Base-by-base conservation (phyloP, 2,329 filamentous ascomycete genomes). In the Lasiodiplodia hormozganensis region DNA sequence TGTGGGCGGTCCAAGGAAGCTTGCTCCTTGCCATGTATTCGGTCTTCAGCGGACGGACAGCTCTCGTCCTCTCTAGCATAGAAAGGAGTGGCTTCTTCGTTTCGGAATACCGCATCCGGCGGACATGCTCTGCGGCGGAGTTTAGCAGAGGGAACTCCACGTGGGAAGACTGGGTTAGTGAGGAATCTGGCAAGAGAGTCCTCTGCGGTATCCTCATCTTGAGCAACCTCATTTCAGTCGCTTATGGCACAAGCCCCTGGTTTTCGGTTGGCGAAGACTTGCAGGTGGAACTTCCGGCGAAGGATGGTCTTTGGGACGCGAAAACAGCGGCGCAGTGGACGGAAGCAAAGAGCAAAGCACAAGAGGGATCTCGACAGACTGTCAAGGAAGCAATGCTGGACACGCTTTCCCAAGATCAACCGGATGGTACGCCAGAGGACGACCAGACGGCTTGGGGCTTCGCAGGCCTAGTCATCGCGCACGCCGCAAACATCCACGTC, bases 401-500 rank as follows among this genome's bases (percentile, higher is more conserved):
- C 3, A 72, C 74, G 1, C 70, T 78, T 36, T 73, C 73, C 12
- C 71, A 70, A 18, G 71, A 73, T 66, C 68, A 72, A 25, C 16
- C 28, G 3, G 28, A 49, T 5, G 28, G n/a, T 16, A 16, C 38
- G 14, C 38, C 43, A 51, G 64, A 65, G 43, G 70, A 70, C 58
- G 67, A 65, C 21, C 67, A 68, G 53, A 69, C 68, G 68, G 65
- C 64, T 38, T 52, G 47, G 12, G 72, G 74, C 4, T 75, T 79
- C 51, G 74, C 76, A 8, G 74, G 74, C 57, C 75, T 75, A 16
- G 73, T 78, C 16, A 69, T 78, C 28, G 78, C 77, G 71, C 77
- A 80, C 68, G 78, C 77, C 11, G 74, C 79, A 23, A 78, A 76
- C 58, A 74, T 78, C 54, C 74, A 80, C 60, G 75, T 79, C 70